Percentiles rank a stretch among this genome's conserved stretches.
Conservation (phyloP, 352 stramenopile species). For the Pythium sukuiense region DNA sequence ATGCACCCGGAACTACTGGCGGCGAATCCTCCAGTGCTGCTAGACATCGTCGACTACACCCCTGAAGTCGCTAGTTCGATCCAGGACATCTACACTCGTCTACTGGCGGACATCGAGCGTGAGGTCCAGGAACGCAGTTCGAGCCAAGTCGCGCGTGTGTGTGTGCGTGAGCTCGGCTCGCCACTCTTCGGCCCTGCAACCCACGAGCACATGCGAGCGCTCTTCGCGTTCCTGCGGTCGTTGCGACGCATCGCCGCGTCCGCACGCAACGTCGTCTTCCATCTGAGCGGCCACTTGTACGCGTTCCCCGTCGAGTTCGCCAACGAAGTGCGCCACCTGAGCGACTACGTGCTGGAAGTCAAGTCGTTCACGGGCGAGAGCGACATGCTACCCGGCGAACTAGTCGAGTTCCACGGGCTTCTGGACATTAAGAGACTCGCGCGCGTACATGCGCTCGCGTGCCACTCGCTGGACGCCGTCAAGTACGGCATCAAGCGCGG, state of each 20-base stretch:
- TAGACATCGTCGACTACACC: constrained; percentile 25
- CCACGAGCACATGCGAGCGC: constrained; percentile 39
- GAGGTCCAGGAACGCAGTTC: constrained; percentile 20
- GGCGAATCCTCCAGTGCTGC: constrained; percentile 37
- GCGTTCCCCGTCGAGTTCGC: constrained; percentile 33
- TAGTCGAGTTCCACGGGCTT: constrained; percentile 62
- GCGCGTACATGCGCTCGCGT: constrained; percentile 54
- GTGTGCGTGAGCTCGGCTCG: constrained; percentile 45
- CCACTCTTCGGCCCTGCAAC: constrained; percentile 36
- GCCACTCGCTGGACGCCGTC: constrained; percentile 49
- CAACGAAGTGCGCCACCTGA: constrained; percentile 50
- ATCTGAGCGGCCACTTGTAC: constrained; percentile 32
- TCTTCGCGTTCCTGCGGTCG: constrained; percentile 40
- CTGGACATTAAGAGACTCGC: constrained; percentile 60
- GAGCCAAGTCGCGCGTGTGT: constrained; percentile 45
- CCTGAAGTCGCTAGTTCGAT: neutral
- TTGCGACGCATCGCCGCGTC: constrained; percentile 32
- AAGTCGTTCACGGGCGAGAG: constrained; percentile 57
- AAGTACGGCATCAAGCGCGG: constrained; percentile 69
- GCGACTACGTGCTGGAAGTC: constrained; percentile 62
- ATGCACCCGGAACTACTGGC: constrained; percentile 55
- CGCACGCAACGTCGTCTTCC: constrained; percentile 28
- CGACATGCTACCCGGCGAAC: constrained; percentile 54
- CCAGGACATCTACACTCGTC: constrained; percentile 29
- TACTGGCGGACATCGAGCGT: constrained; percentile 32